phyloP scores from a whole-genome alignment of 768 basidiomycete species.

The Xerocomellus intermedius region DNA sequence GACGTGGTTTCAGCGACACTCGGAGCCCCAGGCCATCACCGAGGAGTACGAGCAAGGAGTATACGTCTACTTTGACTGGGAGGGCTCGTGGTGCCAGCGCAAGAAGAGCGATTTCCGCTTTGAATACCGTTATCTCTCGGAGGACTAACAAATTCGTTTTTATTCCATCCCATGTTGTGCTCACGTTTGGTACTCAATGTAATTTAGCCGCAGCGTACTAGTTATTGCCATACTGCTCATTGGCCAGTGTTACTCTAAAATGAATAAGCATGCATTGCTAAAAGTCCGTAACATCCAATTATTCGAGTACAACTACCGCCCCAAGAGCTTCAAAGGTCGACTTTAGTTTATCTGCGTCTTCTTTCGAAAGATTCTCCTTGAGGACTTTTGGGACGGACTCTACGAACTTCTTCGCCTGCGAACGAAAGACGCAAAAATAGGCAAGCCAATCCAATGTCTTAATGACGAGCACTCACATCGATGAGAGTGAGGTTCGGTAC shows the following conservation, averaged over 20 bases:
- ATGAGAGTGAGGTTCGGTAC: slow-evolving; percentile 96
- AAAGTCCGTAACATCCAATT: slow-evolving; percentile 26
- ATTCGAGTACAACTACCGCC: slow-evolving; percentile 84
- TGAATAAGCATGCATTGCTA: slow-evolving; percentile 16
- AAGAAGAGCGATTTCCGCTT: slow-evolving; percentile 98
- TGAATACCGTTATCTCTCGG: slow-evolving; percentile 92
- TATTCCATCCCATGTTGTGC: slow-evolving; percentile 9
- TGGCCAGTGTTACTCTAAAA: slow-evolving; percentile 12
- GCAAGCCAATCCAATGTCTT: background rate
- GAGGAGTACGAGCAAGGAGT: slow-evolving; percentile 99
- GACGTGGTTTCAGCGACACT: slow-evolving; percentile 99
- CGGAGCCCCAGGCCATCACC: slow-evolving; percentile 97
- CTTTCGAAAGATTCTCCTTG: slow-evolving; percentile 94
- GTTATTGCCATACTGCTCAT: background rate
- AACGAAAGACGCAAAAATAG: background rate
- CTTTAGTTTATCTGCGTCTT: slow-evolving; percentile 96
- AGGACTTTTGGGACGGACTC: slow-evolving; percentile 90
- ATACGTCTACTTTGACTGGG: slow-evolving; percentile 99
- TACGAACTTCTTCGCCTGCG: slow-evolving; percentile 97
- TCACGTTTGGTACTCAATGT: slow-evolving; percentile 22
- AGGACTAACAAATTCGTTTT: slow-evolving; percentile 46
- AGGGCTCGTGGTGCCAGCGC: slow-evolving; percentile 97
- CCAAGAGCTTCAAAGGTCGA: slow-evolving; percentile 88
- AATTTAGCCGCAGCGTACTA: slow-evolving; percentile 24
- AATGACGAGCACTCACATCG: slow-evolving; percentile 61